Evolutionary conservation across 305 asterid genomes (phyloP).

Genomic region (Caryopteris hybrid): DNA sequence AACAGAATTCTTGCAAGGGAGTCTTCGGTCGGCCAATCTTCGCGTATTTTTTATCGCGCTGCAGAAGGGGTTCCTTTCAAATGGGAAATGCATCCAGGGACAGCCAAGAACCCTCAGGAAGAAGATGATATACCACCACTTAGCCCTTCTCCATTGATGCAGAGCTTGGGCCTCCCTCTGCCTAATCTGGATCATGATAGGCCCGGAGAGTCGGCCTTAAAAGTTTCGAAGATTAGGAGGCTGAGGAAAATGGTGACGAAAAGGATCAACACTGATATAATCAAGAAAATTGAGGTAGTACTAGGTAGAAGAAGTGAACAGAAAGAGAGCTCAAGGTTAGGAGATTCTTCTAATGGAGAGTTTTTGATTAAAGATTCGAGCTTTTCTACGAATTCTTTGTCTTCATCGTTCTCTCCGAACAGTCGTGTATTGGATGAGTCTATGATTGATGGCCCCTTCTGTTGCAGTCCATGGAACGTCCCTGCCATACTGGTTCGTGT

Average conservation of each 20-base stretch:
- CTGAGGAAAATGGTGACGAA: conserved; percentile 39
- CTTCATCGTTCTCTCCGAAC: conserved; percentile 28
- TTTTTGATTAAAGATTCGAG: conserved; percentile 27
- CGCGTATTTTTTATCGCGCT: conserved; percentile 38
- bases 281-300: conserved; percentile 4
- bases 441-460: conserved; percentile 30
- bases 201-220: conserved; percentile 3
- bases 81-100: conserved; percentile 87
- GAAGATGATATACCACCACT: conserved; percentile 47
- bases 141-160: conserved; percentile 65
- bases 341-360: conserved; percentile 40
- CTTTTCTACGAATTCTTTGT: conserved; percentile 24
- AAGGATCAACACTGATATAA: background rate
- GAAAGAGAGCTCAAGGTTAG: conserved; percentile 22
- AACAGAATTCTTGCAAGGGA: conserved; percentile 48
- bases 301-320: conserved; percentile 18
- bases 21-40: conserved; percentile 46
- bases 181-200: conserved; percentile 36
- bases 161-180: conserved; percentile 39
- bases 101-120: conserved; percentile 46
- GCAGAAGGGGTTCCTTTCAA: conserved; percentile 70
- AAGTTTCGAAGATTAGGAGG: conserved; percentile 22
- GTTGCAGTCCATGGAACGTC: conserved; percentile 53
- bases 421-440: conserved; percentile 24
- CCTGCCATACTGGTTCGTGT: conserved; percentile 49